A percentile compares a stretch with the other conserved stretches of the same genome.
These are phyloP conservation scores for Magnusiomyces suaveolens DNA, from an alignment of 1,139 yeast species.

Conservation along the genomic window DNA sequence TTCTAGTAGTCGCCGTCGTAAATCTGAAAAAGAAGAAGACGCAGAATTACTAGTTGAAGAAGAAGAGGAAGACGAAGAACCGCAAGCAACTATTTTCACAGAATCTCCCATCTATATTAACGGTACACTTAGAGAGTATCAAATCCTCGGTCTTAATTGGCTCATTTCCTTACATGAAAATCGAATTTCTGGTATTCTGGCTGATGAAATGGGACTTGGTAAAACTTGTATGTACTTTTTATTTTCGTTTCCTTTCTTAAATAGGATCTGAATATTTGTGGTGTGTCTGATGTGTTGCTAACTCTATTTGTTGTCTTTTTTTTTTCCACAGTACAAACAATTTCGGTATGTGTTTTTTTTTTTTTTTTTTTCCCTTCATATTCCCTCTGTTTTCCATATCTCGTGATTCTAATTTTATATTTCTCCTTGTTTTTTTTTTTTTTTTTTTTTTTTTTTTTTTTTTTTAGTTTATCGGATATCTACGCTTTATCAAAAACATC, in stretches of 20 bases:
- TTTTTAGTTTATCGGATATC: constrained; percentile 79
- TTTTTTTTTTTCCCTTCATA: no score
- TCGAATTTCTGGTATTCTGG: constrained; percentile 80
- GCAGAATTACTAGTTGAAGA: constrained; percentile 79
- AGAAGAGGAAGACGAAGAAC: constrained; percentile 41
- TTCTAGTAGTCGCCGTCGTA: constrained; percentile 26
- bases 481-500: constrained; percentile 63
- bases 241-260: neutral
- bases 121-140: constrained; percentile 42
- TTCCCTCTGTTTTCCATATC: neutral
- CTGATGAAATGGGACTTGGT: constrained; percentile 98
- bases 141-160: constrained; percentile 92
- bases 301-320: neutral
- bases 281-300: neutral
- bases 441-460: constrained; percentile 48
- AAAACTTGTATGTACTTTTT: constrained; percentile 42
- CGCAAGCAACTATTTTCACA: constrained; percentile 50
- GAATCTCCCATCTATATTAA: constrained; percentile 63
- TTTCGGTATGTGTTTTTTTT: neutral
- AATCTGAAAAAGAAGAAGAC: constrained; percentile 69
- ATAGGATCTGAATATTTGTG: neutral
- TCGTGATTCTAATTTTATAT: neutral
- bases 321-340: neutral
- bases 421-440: neutral
- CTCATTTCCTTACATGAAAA: constrained; percentile 72